phyloP scores from a whole-genome alignment of 306 rosid genomes.

The Erythrophleum fordii region DNA sequence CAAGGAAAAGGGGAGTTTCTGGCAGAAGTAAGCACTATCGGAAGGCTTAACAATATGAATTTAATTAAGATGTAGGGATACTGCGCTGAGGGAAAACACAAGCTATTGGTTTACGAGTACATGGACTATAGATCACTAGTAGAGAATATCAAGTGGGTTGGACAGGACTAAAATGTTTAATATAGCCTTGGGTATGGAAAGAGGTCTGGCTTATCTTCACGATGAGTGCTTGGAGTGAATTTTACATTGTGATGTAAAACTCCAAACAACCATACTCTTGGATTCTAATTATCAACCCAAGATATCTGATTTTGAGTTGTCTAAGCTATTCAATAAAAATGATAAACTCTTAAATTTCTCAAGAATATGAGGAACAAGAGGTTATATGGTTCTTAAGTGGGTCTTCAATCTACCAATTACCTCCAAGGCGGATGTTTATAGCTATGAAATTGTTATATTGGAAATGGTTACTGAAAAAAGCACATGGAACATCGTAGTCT shows the following conservation, averaged over 20 bases:
- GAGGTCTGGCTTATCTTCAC: constrained; percentile 65
- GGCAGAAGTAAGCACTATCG: constrained; percentile 61
- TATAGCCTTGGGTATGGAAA: constrained; percentile 63
- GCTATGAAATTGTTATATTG: constrained; percentile 48
- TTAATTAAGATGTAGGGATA: constrained; percentile 70
- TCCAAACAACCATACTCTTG: too few species aligned
- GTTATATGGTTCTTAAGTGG: constrained; percentile 58
- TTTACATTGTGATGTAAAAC: constrained; percentile 71
- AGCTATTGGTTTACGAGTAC: constrained; percentile 63
- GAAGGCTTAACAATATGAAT: constrained; percentile 66
- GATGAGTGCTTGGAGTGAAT: constrained; percentile 80
- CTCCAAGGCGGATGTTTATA: constrained; percentile 57
- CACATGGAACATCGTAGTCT: constrained; percentile 32
- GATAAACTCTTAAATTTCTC: constrained; percentile 46
- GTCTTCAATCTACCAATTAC: constrained; percentile 45
- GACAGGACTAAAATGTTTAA: constrained; percentile 55
- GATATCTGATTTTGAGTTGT: constrained; percentile 67
- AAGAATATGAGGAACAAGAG: constrained; percentile 54
- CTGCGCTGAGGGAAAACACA: constrained; percentile 60
- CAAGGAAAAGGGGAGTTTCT: constrained; percentile 70
- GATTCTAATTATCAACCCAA: constrained; percentile 53
- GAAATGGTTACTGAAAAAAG: constrained; percentile 47
- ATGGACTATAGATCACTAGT: constrained; percentile 59
- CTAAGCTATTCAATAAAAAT: constrained; percentile 52
- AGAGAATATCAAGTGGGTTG: constrained; percentile 41